phyloP scores from a whole-genome alignment of 139 green algal species.

The Volvox africanus region DNA sequence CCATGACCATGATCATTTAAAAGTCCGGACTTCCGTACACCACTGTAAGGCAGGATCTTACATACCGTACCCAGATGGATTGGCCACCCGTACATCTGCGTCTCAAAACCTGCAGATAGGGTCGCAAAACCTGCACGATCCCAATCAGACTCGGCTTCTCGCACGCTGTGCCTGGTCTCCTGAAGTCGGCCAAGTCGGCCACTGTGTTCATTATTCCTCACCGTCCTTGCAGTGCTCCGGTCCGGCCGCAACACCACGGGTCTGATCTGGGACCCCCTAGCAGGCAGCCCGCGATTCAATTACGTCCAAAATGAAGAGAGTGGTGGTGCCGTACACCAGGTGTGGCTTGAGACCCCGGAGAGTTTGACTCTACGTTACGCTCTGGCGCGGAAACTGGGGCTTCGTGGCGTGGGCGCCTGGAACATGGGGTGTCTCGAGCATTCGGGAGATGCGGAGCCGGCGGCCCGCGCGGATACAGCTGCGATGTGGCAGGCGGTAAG shows the following conservation, averaged over 20 bases:
- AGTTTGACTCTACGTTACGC: slow-evolving; percentile 48
- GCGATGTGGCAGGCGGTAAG: slow-evolving; percentile 60
- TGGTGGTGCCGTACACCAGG: slow-evolving; percentile 8
- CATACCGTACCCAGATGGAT: too few relatives aligned
- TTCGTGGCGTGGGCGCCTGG: slow-evolving; percentile 64
- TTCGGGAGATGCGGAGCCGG: neutral
- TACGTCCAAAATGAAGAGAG: slow-evolving; percentile 26
- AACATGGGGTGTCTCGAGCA: slow-evolving; percentile 67
- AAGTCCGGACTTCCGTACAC: too few relatives aligned
- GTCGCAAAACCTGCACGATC: too few relatives aligned
- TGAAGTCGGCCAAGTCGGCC: too few relatives aligned
- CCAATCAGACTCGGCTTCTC: too few relatives aligned
- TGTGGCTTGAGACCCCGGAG: slow-evolving; percentile 65
- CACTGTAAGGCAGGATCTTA: too few relatives aligned
- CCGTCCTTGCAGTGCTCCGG: slow-evolving; percentile 44
- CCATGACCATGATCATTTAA: too few relatives aligned
- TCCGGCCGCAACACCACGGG: slow-evolving; percentile 40
- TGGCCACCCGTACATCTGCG: too few relatives aligned
- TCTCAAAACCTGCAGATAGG: too few relatives aligned
- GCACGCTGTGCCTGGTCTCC: too few relatives aligned
- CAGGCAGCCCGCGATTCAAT: slow-evolving; percentile 54
- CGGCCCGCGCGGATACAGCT: slow-evolving; percentile 23
- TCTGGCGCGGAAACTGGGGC: slow-evolving; percentile 43
- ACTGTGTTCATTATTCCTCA: too few relatives aligned
- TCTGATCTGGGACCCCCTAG: slow-evolving; percentile 45